Evolutionary conservation across 2,329 filamentous ascomycete species (phyloP).

Genomic region (Fusarium sp.): DNA sequence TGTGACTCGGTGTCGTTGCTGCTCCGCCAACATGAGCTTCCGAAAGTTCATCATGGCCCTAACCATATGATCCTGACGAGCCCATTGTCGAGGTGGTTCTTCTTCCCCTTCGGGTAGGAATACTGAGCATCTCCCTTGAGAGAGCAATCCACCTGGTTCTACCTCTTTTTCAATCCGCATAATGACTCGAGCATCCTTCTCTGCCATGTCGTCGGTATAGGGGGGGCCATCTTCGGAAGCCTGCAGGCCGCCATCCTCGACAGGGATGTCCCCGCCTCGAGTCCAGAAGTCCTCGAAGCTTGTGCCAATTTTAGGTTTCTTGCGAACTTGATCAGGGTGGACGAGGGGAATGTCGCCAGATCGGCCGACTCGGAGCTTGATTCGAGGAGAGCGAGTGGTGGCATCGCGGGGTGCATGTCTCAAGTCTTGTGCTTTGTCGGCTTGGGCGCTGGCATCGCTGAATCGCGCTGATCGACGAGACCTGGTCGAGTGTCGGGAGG

Average conservation of each 20-base stretch:
- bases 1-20: constrained; percentile 80
- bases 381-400: constrained; percentile 59
- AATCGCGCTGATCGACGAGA: constrained; percentile 62
- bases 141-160: constrained; percentile 82
- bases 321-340: constrained; percentile 71
- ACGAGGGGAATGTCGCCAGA: constrained; percentile 67
- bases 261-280: constrained; percentile 65
- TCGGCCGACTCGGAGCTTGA: constrained; percentile 63
- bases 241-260: constrained; percentile 72
- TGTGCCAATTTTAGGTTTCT: constrained; percentile 67
- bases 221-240: constrained; percentile 69
- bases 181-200: constrained; percentile 79
- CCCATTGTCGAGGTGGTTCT: constrained; percentile 84
- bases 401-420: constrained; percentile 36
- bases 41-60: constrained; percentile 86
- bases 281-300: constrained; percentile 73
- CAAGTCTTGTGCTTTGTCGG: constrained; percentile 28
- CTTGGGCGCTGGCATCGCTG: constrained; percentile 48
- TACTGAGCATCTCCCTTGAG: constrained; percentile 77
- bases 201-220: constrained; percentile 74
- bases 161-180: constrained; percentile 80
- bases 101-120: constrained; percentile 81
- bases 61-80: constrained; percentile 88
- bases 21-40: constrained; percentile 84
- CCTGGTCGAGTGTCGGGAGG: constrained; percentile 59